phyloP scores from a whole-genome alignment of 805 yeast species.

The Lipomyces oligophaga region DNA sequence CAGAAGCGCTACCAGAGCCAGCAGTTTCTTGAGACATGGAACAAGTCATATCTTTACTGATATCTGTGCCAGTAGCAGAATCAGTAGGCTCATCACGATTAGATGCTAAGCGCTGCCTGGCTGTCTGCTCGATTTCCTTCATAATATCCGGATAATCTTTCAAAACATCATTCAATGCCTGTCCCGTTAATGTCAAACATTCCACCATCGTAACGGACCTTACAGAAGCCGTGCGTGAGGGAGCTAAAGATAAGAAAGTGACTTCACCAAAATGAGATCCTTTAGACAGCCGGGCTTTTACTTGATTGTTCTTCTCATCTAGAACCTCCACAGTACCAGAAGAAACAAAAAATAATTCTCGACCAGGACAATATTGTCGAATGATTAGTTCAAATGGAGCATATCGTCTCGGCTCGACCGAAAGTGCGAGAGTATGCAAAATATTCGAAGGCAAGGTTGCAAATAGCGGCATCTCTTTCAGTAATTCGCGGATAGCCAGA shows the following conservation, averaged over 20 bases:
- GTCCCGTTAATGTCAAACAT: constrained; percentile 56
- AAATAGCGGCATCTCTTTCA: constrained; percentile 58
- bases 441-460: constrained; percentile 53
- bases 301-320: constrained; percentile 42
- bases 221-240: constrained; percentile 56
- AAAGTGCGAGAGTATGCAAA: constrained; percentile 60
- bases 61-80: not conserved
- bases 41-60: too few species aligned
- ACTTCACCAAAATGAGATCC: constrained; percentile 76
- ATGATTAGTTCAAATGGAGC: constrained; percentile 59
- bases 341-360: constrained; percentile 63
- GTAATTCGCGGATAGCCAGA: constrained; percentile 48
- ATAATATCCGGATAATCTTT: constrained; percentile 54
- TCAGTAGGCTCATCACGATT: too few species aligned
- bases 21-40: not conserved
- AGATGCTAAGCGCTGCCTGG: constrained; percentile 46
- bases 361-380: constrained; percentile 55
- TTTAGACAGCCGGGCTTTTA: constrained; percentile 55
- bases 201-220: constrained; percentile 59
- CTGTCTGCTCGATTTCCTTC: constrained; percentile 59
- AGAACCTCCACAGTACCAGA: constrained; percentile 70
- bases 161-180: constrained; percentile 52
- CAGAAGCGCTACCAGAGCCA: not conserved
- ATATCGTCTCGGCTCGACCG: constrained; percentile 53
- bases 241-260: constrained; percentile 52